Evolutionary conservation across 768 basidiomycete species (phyloP).

Genomic region (Pleurotus djamor): DNA sequence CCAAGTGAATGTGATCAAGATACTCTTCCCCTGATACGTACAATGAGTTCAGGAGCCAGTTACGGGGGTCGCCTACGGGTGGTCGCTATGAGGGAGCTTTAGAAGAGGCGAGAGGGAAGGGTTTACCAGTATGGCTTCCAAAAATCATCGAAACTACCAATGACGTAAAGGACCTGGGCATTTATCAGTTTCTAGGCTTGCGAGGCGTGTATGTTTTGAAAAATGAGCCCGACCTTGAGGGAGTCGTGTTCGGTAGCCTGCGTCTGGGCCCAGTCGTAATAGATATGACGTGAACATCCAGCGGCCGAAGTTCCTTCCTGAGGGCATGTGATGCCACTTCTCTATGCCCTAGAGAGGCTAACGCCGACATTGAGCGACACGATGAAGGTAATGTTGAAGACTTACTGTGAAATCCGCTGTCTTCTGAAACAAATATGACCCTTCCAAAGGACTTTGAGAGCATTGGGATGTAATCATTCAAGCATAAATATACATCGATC

Average conservation of each 20-base stretch:
- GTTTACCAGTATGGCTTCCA: not conserved
- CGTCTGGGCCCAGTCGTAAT: conserved; percentile 2
- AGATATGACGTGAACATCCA: conserved; percentile 2
- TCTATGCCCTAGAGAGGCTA: not conserved
- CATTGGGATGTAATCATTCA: conserved; percentile 2
- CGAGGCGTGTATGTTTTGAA: no score
- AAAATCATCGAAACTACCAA: not conserved
- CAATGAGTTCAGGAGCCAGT: not conserved
- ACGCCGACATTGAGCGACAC: not conserved
- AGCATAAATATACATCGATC: not conserved
- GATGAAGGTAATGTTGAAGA: not conserved
- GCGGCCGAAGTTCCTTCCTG: not conserved
- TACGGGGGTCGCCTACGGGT: not conserved
- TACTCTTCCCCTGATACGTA: not conserved
- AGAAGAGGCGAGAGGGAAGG: not conserved
- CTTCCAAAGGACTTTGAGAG: conserved; percentile 3
- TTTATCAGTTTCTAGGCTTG: no score
- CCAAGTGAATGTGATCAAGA: not conserved
- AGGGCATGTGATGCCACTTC: not conserved
- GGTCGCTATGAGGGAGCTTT: not conserved
- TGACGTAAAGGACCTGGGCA: not conserved
- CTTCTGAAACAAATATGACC: conserved; percentile 5
- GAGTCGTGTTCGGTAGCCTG: no score
- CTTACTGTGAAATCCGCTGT: not conserved
- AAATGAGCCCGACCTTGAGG: no score